Percentiles rank a stretch among this genome's conserved stretches.
Evolutionary conservation across 2,329 filamentous ascomycete genomes (phyloP).

Genomic region (Grosmannia penicillata): DNA sequence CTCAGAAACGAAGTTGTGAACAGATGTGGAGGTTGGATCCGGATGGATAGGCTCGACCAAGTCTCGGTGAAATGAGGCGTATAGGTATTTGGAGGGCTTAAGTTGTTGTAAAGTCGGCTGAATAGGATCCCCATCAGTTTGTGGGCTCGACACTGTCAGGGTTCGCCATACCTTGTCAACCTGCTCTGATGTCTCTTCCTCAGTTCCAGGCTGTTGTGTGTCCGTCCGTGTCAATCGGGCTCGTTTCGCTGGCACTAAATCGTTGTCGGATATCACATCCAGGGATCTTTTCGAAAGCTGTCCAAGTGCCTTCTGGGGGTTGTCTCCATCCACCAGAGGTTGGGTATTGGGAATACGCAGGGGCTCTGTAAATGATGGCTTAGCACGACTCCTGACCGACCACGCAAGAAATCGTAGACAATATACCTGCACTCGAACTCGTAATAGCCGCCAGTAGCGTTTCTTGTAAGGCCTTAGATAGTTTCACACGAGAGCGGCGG

Average conservation of each 20-base stretch:
- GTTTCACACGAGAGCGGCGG: too few relatives aligned
- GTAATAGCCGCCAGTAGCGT: too few relatives aligned
- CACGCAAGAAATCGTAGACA: too few relatives aligned
- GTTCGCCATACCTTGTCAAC: constrained; percentile 3
- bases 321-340: too few relatives aligned
- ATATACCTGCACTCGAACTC: too few relatives aligned
- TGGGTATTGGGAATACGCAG: too few relatives aligned
- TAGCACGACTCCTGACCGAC: too few relatives aligned
- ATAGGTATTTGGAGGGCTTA: constrained; percentile 9
- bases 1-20: constrained; percentile 5
- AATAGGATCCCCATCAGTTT: background rate
- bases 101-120: background rate
- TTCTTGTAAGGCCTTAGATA: too few relatives aligned
- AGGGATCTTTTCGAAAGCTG: too few relatives aligned
- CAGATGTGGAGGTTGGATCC: background rate
- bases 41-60: constrained; percentile 1
- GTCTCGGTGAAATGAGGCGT: constrained; percentile 9
- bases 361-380: too few relatives aligned
- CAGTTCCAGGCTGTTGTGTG: constrained; percentile 1
- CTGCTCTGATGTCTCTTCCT: constrained; percentile 1
- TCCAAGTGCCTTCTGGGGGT: too few relatives aligned
- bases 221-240: constrained; percentile 2
- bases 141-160: background rate
- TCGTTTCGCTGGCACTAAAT: constrained; percentile 3
- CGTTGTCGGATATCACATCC: too few relatives aligned